Conservation (phyloP, 208 protist genomes). For the Porcisia deanei region DNA sequence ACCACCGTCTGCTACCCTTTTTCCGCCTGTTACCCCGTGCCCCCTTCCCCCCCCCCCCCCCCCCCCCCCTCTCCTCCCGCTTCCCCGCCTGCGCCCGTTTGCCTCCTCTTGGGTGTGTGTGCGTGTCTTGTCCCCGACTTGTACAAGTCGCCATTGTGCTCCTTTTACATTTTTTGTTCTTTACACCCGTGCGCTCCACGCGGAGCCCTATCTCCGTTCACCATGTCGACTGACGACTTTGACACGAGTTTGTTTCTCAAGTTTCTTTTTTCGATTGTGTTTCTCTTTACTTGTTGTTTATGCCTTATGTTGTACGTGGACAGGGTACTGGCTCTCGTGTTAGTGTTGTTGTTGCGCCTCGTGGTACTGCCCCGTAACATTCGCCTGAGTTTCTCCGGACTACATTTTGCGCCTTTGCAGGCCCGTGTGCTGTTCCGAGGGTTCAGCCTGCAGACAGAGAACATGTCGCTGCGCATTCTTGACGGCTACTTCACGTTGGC, state of each 20-base stretch:
- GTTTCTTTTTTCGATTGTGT: conserved; percentile 73
- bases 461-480: conserved; percentile 79
- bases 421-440: conserved; percentile 76
- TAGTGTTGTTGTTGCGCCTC: conserved; percentile 62
- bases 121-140: too few relatives aligned
- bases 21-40: too few relatives aligned
- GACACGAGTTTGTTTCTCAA: conserved; percentile 55
- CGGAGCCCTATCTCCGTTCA: neutral
- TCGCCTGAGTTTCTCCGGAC: conserved; percentile 47
- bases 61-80: too few relatives aligned
- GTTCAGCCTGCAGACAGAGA: conserved; percentile 76
- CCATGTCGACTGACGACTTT: conserved; percentile 25
- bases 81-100: neutral
- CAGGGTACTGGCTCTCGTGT: conserved; percentile 37
- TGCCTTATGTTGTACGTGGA: conserved; percentile 70
- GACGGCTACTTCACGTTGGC: conserved; percentile 85
- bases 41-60: too few relatives aligned
- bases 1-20: too few relatives aligned
- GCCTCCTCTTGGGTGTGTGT: too few relatives aligned
- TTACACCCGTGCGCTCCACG: neutral
- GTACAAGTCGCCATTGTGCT: too few relatives aligned
- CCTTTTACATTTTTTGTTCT: neutral
- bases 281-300: conserved; percentile 64
- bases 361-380: conserved; percentile 64
- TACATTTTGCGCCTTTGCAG: conserved; percentile 65